Conservation (phyloP, 129 eudicot species). For the Tanacetum coccineum region DNA sequence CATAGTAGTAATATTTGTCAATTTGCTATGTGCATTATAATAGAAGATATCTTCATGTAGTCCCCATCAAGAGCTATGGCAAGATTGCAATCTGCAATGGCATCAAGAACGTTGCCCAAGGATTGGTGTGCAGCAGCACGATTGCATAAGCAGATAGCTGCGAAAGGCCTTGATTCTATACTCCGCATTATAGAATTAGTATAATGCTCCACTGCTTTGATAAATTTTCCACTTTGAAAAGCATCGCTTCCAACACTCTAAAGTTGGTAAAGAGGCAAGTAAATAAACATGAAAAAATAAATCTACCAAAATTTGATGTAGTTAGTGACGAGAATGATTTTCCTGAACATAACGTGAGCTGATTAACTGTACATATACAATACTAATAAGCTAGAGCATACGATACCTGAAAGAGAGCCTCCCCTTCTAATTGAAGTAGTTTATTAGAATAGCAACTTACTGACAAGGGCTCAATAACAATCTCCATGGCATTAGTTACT, state of each 20-base stretch:
- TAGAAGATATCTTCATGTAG: slow-evolving; percentile 57
- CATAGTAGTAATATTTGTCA: no score
- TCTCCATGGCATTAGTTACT: slow-evolving; percentile 49
- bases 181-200: slow-evolving; percentile 58
- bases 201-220: slow-evolving; percentile 80
- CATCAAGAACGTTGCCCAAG: slow-evolving; percentile 54
- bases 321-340: no score
- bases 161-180: slow-evolving; percentile 66
- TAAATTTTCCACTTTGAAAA: slow-evolving; percentile 52
- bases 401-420: no score
- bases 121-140: slow-evolving; percentile 98
- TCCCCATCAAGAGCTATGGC: slow-evolving; percentile 63
- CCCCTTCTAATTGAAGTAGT: slow-evolving; percentile 68
- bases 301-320: slow-evolving; percentile 8
- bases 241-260: no score
- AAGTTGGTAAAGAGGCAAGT: background rate
- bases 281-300: no score
- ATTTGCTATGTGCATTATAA: no score
- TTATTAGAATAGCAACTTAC: slow-evolving; percentile 68
- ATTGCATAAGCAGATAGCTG: slow-evolving; percentile 88
- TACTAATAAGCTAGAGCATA: no score
- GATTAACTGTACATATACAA: no score
- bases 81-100: no score
- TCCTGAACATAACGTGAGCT: no score
- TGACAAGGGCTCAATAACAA: slow-evolving; percentile 49